A percentile compares a stretch with the other conserved stretches of the same genome.
Evolutionary conservation across 1,139 yeast genomes (phyloP).

Genomic region (Taphrina flavorubra): DNA sequence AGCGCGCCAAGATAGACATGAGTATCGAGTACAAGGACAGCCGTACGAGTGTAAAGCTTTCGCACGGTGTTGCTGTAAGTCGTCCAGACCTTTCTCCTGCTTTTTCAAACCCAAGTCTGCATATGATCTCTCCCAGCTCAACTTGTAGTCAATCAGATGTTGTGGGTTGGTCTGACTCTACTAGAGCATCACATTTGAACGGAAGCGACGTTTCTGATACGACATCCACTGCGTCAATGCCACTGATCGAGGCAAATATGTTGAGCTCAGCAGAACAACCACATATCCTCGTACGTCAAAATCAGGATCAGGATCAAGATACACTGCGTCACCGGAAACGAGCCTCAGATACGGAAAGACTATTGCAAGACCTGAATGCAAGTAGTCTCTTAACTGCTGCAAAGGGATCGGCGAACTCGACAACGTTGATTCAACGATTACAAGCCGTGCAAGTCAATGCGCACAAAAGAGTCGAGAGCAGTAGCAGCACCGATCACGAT

Average conservation of each 20-base stretch:
- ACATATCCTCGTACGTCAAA: background rate
- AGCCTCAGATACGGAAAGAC: constrained; percentile 19
- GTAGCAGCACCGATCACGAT: background rate
- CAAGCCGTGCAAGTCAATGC: constrained; percentile 5
- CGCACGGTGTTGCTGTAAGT: no score
- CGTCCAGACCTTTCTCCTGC: no score
- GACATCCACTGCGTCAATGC: background rate
- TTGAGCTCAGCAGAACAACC: background rate
- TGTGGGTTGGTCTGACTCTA: no score
- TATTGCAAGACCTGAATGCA: constrained; percentile 16
- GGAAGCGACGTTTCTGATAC: background rate
- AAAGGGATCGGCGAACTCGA: background rate
- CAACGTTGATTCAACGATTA: constrained; percentile 15
- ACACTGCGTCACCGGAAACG: constrained; percentile 21
- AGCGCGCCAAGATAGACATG: background rate
- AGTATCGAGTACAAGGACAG: background rate
- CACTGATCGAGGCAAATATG: background rate
- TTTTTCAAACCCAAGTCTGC: background rate
- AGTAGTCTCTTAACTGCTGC: constrained; percentile 3
- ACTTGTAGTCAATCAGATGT: background rate
- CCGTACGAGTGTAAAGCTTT: background rate
- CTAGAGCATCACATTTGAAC: no score
- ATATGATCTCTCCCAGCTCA: background rate
- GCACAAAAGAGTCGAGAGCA: background rate
- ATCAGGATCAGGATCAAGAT: background rate